Evolutionary conservation across 768 basidiomycete genomes (phyloP), one percentile per base, ranked within the genome.

Genomic region (Auriscalpium vulgare): DNA sequence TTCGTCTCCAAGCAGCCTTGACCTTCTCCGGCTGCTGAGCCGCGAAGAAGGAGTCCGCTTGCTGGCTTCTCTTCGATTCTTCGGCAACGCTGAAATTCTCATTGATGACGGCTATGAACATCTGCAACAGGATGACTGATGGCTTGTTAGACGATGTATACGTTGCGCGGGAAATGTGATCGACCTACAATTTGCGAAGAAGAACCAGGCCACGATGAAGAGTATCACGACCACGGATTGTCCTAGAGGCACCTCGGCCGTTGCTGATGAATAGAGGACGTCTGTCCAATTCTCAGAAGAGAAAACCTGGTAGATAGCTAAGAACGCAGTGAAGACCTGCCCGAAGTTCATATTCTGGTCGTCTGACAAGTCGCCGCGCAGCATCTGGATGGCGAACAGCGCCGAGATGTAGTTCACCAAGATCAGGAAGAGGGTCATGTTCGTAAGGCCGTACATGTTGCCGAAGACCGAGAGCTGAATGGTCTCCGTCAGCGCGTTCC

Each of bases 51-150:
- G 82, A 78, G 7, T 82, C 81, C 6, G 87, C 83, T 69, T 97
- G 95, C 59, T 87, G 79, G 14, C 80, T 79, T 52, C 86, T 83
- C 74, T 97, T 97, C 29, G 84, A 79, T 66, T 95, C 91, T 65
- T 97, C 95, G 0, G 92, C 92, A 6, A 97, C 83, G 21, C 85
- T 78, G 63, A 98, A 97, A 69, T 95, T 95, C 75, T 95, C 93
- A 65, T 94, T 91, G 76, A 97, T 93, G 47, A 95, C 93, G 37
- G 95, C 95, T 64, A 98, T 91, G 74, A 97, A 97, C 85, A 97
- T 88, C 66, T 95, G 93, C 50, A 95, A 68, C 9, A 95, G 78
- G 63, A 95, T 91, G 75, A 92, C 94, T 95, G 51, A 13, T 53
- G 38, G 29, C 19, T 46, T 16, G 52, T 7, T 56, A 44, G 8